Conservation (phyloP, 306 rosid genomes). For the Acacia crassicarpa region DNA sequence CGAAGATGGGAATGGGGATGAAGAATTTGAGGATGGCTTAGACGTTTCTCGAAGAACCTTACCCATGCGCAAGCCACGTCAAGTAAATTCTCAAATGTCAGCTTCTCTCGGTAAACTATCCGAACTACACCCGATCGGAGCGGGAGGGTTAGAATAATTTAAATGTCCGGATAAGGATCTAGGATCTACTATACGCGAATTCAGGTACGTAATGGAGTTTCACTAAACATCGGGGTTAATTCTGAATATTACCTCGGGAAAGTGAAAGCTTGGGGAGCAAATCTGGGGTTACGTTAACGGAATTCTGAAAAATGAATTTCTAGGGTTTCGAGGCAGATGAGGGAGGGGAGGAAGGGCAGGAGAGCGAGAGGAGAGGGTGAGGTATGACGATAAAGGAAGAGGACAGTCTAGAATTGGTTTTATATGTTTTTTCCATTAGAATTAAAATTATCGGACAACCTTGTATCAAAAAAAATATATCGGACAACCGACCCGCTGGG, state of each 20-base stretch:
- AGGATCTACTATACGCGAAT: slow-evolving; percentile 15
- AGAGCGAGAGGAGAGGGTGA: background rate
- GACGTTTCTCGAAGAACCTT: slow-evolving; percentile 61
- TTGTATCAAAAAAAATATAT: too few relatives aligned
- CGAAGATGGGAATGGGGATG: slow-evolving; percentile 38
- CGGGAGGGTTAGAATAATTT: background rate
- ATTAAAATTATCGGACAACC: slow-evolving; percentile 9
- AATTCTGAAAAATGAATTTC: slow-evolving; percentile 34
- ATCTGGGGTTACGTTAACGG: slow-evolving; percentile 42
- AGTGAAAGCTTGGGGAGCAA: slow-evolving; percentile 38
- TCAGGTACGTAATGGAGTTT: background rate
- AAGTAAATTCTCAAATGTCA: slow-evolving; percentile 21
- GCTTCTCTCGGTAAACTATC: background rate
- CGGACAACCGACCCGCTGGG: background rate
- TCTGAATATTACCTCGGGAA: slow-evolving; percentile 6
- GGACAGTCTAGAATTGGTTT: background rate
- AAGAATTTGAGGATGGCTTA: slow-evolving; percentile 47
- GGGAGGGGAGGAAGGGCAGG: background rate
- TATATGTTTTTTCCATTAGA: background rate
- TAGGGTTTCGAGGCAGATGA: slow-evolving; percentile 34
- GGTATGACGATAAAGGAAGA: background rate
- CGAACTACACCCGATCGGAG: slow-evolving; percentile 32
- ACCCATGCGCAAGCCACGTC: slow-evolving; percentile 61
- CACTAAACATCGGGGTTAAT: slow-evolving; percentile 9
- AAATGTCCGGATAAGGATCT: slow-evolving; percentile 31